Evolutionary conservation across 306 rosid genomes (phyloP).

Genomic region (Lathyrus aphaca): DNA sequence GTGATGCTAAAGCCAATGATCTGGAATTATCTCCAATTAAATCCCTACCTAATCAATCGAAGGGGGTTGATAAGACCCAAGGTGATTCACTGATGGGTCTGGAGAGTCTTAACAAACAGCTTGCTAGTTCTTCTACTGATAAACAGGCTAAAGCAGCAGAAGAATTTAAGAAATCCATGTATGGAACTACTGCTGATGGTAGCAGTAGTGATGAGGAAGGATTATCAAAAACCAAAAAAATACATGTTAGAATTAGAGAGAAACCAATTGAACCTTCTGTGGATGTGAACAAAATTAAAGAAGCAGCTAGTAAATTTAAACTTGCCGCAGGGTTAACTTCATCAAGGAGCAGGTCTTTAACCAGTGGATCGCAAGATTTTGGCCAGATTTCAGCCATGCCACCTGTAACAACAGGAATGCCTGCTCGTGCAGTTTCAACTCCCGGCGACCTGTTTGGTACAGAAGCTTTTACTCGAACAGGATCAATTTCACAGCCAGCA

Average conservation of each 20-base stretch:
- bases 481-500: conserved; percentile 56
- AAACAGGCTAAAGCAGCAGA: conserved; percentile 96
- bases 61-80: conserved; percentile 58
- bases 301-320: conserved; percentile 90
- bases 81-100: conserved; percentile 67
- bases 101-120: conserved; percentile 63
- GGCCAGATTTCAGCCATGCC: conserved; percentile 64
- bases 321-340: conserved; percentile 72
- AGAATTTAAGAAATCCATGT: conserved; percentile 95
- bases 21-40: conserved; percentile 51
- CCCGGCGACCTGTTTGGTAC: conserved; percentile 74
- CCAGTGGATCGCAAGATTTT: conserved; percentile 74
- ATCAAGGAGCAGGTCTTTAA: conserved; percentile 71
- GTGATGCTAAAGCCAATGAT: conserved; percentile 59
- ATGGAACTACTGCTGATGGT: conserved; percentile 75
- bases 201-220: conserved; percentile 99
- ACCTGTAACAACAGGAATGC: conserved; percentile 50
- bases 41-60: conserved; percentile 49
- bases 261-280: conserved; percentile 78
- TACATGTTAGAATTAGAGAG: conserved; percentile 86
- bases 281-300: conserved; percentile 90
- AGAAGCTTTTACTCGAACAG: conserved; percentile 57
- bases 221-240: conserved; percentile 71
- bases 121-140: conserved; percentile 59
- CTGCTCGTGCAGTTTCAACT: conserved; percentile 57